Percentiles rank a stretch among this genome's conserved stretches.
Conservation (phyloP, 2,329 filamentous ascomycete genomes). For the Coniochaeta sp. region DNA sequence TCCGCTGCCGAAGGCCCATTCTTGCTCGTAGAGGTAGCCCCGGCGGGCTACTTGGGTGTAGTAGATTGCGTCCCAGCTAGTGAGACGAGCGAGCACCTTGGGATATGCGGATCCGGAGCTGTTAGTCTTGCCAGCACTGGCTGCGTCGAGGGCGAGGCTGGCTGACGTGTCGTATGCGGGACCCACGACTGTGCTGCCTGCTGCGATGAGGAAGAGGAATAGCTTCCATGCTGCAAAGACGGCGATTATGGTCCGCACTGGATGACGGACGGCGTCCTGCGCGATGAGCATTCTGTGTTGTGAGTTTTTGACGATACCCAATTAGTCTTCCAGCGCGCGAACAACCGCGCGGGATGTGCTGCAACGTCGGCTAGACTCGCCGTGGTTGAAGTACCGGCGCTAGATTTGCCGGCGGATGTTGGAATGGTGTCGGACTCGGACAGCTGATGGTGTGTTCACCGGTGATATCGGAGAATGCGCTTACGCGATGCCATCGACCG, state of each 20-base stretch:
- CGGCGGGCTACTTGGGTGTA: constrained; percentile 56
- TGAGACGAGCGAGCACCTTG: constrained; percentile 47
- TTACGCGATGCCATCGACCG: background rate
- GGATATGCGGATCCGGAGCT: constrained; percentile 6
- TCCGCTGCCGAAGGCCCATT: constrained; percentile 69
- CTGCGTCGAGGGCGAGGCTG: constrained; percentile 32
- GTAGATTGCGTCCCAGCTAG: constrained; percentile 78
- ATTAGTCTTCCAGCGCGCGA: background rate
- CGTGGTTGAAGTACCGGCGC: background rate
- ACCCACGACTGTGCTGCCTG: constrained; percentile 36
- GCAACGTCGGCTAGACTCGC: background rate
- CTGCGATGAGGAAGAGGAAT: constrained; percentile 55
- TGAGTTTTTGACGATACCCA: no score
- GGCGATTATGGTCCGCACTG: constrained; percentile 20
- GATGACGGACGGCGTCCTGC: background rate
- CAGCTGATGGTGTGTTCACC: no score
- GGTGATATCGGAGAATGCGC: background rate
- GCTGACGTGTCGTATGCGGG: constrained; percentile 76
- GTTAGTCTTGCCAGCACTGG: constrained; percentile 22
- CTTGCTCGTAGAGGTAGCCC: constrained; percentile 70
- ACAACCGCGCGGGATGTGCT: background rate
- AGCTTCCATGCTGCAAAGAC: constrained; percentile 61
- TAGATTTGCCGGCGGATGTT: background rate
- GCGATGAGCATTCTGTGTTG: no score
- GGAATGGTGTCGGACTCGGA: background rate